Percentiles rank a stretch among this genome's conserved stretches.
Evolutionary conservation across 2,329 filamentous ascomycete species (phyloP).

Genomic region (Thelonectria olida): DNA sequence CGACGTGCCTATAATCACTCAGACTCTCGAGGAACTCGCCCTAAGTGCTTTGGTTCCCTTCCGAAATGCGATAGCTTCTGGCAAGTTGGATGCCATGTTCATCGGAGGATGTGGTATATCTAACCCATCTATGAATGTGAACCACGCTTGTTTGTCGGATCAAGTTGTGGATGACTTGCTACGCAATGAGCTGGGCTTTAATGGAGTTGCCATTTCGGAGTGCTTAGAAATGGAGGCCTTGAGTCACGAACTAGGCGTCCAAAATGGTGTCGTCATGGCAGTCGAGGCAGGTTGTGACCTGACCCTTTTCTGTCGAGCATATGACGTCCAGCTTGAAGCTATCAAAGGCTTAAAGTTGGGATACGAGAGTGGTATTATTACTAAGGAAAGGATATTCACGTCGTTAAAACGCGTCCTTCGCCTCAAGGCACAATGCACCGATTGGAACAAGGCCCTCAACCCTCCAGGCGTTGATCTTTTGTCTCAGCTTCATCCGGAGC

Average conservation of each 20-base stretch:
- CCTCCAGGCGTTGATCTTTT: slow-evolving; percentile 81
- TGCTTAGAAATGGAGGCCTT: slow-evolving; percentile 97
- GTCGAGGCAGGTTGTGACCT: slow-evolving; percentile 96
- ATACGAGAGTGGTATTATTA: slow-evolving; percentile 89
- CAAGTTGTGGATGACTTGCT: slow-evolving; percentile 92
- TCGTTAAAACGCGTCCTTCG: slow-evolving; percentile 82
- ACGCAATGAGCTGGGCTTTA: slow-evolving; percentile 87
- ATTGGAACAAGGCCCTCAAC: slow-evolving; percentile 91
- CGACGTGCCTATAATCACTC: slow-evolving; percentile 94
- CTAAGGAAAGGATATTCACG: slow-evolving; percentile 79
- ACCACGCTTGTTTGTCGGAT: slow-evolving; percentile 92
- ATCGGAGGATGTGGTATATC: slow-evolving; percentile 94
- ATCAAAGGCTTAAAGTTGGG: slow-evolving; percentile 90
- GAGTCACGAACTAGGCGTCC: slow-evolving; percentile 95
- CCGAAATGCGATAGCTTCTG: slow-evolving; percentile 85
- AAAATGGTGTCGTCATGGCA: slow-evolving; percentile 96
- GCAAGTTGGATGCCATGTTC: slow-evolving; percentile 90
- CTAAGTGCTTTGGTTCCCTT: slow-evolving; percentile 93
- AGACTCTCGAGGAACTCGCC: slow-evolving; percentile 91
- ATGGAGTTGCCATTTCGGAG: slow-evolving; percentile 93
- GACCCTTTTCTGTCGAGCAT: slow-evolving; percentile 87
- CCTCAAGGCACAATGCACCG: slow-evolving; percentile 86
- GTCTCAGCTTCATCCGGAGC: slow-evolving; percentile 82
- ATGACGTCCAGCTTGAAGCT: slow-evolving; percentile 88
- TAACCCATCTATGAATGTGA: slow-evolving; percentile 90